Evolutionary conservation across 2,329 filamentous ascomycete species (phyloP).

Genomic region (Fusarium sp.): DNA sequence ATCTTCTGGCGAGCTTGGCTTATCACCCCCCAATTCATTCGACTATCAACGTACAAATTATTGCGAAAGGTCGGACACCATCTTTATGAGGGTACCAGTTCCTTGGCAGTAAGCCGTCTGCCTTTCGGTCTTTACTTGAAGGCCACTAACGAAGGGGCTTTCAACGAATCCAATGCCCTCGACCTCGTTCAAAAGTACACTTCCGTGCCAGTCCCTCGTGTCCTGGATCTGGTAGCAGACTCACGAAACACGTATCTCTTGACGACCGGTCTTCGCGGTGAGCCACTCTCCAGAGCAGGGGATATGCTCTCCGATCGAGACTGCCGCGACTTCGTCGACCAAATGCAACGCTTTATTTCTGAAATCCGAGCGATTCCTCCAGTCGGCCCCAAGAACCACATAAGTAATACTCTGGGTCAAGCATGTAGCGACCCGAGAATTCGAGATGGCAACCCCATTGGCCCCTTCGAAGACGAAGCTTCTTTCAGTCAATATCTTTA

Average conservation of each 20-base stretch:
- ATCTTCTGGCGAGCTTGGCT: not conserved
- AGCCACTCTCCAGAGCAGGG: constrained; percentile 9
- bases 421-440: constrained; percentile 44
- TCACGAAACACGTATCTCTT: constrained; percentile 27
- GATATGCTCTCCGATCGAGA: constrained; percentile 41
- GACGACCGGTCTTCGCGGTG: not conserved
- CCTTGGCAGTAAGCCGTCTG: constrained; percentile 33
- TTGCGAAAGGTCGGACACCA: not conserved
- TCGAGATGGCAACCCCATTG: constrained; percentile 26
- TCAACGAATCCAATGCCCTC: constrained; percentile 46
- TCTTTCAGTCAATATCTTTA: constrained; percentile 46
- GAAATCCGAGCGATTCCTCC: constrained; percentile 43
- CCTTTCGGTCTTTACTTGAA: constrained; percentile 49
- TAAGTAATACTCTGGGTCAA: constrained; percentile 46
- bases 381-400: constrained; percentile 16
- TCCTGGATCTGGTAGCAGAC: constrained; percentile 41
- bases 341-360: constrained; percentile 37
- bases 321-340: constrained; percentile 27
- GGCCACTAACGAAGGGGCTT: not conserved
- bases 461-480: constrained; percentile 45
- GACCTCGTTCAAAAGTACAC: constrained; percentile 38
- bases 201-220: constrained; percentile 38
- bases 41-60: not conserved
- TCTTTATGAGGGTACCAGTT: not conserved
- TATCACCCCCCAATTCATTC: fast-evolving